Conservation (phyloP, 495 filamentous ascomycete genomes). For the Physcia stellaris region DNA sequence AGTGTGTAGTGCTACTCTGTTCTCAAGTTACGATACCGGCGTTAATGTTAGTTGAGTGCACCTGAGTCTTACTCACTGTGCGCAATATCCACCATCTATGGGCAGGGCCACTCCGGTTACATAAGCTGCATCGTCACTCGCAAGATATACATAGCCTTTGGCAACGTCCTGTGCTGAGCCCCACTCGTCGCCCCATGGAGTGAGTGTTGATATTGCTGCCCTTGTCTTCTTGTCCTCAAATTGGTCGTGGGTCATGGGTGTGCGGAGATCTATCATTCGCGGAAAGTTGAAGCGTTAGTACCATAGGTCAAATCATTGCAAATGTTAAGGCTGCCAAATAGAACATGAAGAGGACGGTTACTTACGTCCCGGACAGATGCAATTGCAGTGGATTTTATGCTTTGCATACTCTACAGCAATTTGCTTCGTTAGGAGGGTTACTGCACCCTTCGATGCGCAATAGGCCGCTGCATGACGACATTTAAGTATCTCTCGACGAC, state of each 20-base stretch:
- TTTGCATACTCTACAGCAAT: slow-evolving; percentile 37
- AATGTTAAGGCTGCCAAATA: too few species aligned
- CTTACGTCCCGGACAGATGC: slow-evolving; percentile 40
- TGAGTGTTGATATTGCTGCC: slow-evolving; percentile 1
- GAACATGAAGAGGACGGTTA: too few species aligned
- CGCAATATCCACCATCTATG: slow-evolving; percentile 39
- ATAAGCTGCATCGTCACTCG: slow-evolving; percentile 34
- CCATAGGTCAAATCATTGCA: neutral
- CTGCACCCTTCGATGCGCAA: slow-evolving; percentile 30
- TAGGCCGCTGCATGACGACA: slow-evolving; percentile 24
- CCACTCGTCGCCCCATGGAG: slow-evolving; percentile 9
- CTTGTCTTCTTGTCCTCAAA: slow-evolving; percentile 4
- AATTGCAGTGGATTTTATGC: slow-evolving; percentile 39
- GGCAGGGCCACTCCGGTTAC: slow-evolving; percentile 31
- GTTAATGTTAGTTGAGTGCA: too few species aligned
- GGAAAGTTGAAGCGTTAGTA: too few species aligned
- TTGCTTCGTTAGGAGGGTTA: slow-evolving; percentile 33
- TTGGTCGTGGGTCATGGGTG: slow-evolving; percentile 9
- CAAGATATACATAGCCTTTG: slow-evolving; percentile 34
- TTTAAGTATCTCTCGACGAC: neutral
- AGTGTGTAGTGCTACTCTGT: too few species aligned
- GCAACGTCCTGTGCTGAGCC: slow-evolving; percentile 35
- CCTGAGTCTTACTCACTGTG: too few species aligned
- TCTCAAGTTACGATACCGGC: too few species aligned
- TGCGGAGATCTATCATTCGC: slow-evolving; percentile 10